These are phyloP conservation scores for Boeremia lycopersici DNA, from an alignment of 2,329 filamentous ascomycete species.

Conservation along the genomic window DNA sequence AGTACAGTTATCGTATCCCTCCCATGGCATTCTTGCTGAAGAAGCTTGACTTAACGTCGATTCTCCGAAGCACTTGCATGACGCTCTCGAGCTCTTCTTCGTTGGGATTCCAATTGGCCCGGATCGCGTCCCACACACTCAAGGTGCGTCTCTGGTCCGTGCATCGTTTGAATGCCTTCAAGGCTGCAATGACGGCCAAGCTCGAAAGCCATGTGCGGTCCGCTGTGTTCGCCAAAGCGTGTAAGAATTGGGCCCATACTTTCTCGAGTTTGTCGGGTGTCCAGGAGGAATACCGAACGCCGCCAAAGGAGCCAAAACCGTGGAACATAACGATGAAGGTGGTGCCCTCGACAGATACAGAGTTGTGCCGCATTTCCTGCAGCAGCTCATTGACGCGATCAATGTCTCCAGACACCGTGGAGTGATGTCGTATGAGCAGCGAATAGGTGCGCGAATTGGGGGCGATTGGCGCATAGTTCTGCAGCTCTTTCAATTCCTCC, in stretches of 20 bases:
- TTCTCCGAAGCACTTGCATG: slow-evolving; percentile 29
- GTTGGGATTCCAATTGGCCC: slow-evolving; percentile 46
- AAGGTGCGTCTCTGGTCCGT: slow-evolving; percentile 59
- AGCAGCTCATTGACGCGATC: slow-evolving; percentile 72
- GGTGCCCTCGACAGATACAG: slow-evolving; percentile 72
- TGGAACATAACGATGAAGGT: slow-evolving; percentile 83
- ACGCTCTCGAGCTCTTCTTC: slow-evolving; percentile 42
- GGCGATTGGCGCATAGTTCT: slow-evolving; percentile 68
- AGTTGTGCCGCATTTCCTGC: slow-evolving; percentile 75
- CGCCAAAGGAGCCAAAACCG: slow-evolving; percentile 78
- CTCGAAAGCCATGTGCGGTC: slow-evolving; percentile 39
- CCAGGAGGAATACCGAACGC: slow-evolving; percentile 71
- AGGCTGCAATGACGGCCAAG: slow-evolving; percentile 35
- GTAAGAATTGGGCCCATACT: slow-evolving; percentile 37
- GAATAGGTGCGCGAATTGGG: slow-evolving; percentile 82
- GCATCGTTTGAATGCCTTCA: slow-evolving; percentile 66
- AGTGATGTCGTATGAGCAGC: slow-evolving; percentile 77
- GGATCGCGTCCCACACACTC: slow-evolving; percentile 59
- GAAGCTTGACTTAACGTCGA: slow-evolving; percentile 27
- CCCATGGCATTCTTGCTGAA: slow-evolving; percentile 17
- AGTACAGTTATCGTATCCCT: neutral
- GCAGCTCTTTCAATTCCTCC: slow-evolving; percentile 65
- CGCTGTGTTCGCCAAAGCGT: slow-evolving; percentile 21
- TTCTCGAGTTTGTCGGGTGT: slow-evolving; percentile 67
- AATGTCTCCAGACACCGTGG: slow-evolving; percentile 71